phyloP scores from a whole-genome alignment of 2,329 filamentous ascomycete species.

The Fusarium lateritium region DNA sequence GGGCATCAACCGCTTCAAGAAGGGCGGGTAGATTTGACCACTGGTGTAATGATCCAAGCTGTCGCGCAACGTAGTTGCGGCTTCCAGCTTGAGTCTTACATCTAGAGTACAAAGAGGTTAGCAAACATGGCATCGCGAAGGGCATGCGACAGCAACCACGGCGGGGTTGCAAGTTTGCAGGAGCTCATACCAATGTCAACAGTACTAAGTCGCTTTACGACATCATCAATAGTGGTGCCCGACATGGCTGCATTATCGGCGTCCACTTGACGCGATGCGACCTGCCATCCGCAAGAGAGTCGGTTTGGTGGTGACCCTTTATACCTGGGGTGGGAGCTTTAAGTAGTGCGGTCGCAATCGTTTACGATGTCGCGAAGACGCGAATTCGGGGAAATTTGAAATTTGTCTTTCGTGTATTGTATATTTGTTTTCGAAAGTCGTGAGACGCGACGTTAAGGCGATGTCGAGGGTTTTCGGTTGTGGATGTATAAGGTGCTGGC shows the following conservation, averaged over 20 bases:
- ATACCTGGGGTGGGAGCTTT: slow-evolving; percentile 38
- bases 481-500: slow-evolving; percentile 10
- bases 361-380: slow-evolving; percentile 16
- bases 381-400: background rate
- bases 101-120: slow-evolving; percentile 66
- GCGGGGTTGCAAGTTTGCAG: slow-evolving; percentile 24
- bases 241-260: slow-evolving; percentile 71
- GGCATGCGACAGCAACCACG: slow-evolving; percentile 41
- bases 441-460: background rate
- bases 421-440: background rate
- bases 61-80: slow-evolving; percentile 90
- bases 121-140: slow-evolving; percentile 5
- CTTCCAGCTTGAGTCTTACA: slow-evolving; percentile 83
- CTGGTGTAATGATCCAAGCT: slow-evolving; percentile 90
- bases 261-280: slow-evolving; percentile 53
- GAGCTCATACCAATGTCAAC: slow-evolving; percentile 65
- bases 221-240: slow-evolving; percentile 72
- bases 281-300: slow-evolving; percentile 55
- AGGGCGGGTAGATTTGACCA: slow-evolving; percentile 81
- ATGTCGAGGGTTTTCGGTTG: background rate
- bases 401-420: too few relatives aligned
- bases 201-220: slow-evolving; percentile 71
- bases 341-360: slow-evolving; percentile 40
- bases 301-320: slow-evolving; percentile 37
- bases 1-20: slow-evolving; percentile 90